Conservation (phyloP, 2,329 filamentous ascomycete species). For the Nectriaceae sp. region DNA sequence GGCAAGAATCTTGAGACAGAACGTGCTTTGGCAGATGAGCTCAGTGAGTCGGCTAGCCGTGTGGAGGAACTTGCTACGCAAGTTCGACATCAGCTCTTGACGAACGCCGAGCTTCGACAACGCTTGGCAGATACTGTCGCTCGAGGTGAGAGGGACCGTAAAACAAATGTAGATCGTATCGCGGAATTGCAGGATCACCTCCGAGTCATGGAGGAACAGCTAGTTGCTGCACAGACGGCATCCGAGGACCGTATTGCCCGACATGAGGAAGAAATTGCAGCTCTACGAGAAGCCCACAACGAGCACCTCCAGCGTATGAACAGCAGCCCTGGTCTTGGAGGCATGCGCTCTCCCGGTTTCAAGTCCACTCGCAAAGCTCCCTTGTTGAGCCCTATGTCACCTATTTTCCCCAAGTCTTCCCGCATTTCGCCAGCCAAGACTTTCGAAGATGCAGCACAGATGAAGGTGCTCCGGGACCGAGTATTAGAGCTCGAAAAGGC, state of each 20-base stretch:
- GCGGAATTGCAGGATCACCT: constrained; percentile 80
- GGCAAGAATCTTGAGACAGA: constrained; percentile 60
- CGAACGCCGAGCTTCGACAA: constrained; percentile 72
- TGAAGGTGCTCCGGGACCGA: constrained; percentile 73
- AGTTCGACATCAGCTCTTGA: constrained; percentile 77
- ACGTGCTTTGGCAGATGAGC: constrained; percentile 65
- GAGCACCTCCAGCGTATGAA: constrained; percentile 76
- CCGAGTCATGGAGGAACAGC: constrained; percentile 78
- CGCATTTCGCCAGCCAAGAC: constrained; percentile 62
- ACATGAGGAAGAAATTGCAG: constrained; percentile 82
- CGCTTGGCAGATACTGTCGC: constrained; percentile 79
- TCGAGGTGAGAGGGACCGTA: constrained; percentile 83
- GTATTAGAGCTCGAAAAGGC: constrained; percentile 86
- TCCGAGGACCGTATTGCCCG: constrained; percentile 81
- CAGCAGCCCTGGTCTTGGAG: constrained; percentile 38
- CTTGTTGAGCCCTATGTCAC: constrained; percentile 37
- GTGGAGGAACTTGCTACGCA: constrained; percentile 79
- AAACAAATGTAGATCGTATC: constrained; percentile 78
- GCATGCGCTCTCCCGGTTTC: constrained; percentile 35
- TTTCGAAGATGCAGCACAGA: constrained; percentile 72
- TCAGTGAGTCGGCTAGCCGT: constrained; percentile 72
- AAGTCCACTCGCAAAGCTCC: constrained; percentile 34
- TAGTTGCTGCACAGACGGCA: constrained; percentile 79
- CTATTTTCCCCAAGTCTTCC: constrained; percentile 36
- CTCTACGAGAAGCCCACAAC: constrained; percentile 76